A percentile compares a stretch with the other conserved stretches of the same genome.
These are phyloP conservation scores for Sphenostylis stenocarpa DNA, from an alignment of 306 rosid genomes.

Conservation along the genomic window DNA sequence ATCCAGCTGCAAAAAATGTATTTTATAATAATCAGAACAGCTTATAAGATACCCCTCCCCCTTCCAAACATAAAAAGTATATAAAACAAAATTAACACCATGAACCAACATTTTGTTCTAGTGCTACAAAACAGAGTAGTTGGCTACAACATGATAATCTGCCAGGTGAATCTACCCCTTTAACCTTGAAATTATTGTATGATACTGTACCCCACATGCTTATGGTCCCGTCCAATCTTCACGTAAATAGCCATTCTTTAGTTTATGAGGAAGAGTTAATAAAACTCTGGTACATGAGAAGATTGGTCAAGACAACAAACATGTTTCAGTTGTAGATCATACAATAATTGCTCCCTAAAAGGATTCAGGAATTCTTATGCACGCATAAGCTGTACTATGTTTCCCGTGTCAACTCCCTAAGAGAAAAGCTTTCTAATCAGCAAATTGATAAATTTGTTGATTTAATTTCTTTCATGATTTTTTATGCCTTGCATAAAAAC, in stretches of 20 bases:
- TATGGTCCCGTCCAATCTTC: neutral
- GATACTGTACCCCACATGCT: neutral
- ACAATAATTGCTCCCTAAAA: neutral
- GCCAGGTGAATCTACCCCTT: neutral
- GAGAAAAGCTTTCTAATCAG: conserved; percentile 7
- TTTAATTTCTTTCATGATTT: neutral
- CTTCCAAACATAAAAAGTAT: neutral
- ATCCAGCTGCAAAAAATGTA: conserved; percentile 64
- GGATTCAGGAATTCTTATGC: neutral
- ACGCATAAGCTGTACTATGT: neutral
- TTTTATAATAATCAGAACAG: conserved; percentile 19
- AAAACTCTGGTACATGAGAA: neutral
- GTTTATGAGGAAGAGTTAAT: neutral
- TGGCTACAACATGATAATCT: neutral
- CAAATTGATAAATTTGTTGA: conserved; percentile 9
- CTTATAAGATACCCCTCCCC: neutral
- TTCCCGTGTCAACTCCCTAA: neutral
- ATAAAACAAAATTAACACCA: neutral
- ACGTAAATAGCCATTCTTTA: neutral
- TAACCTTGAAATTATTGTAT: neutral
- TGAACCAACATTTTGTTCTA: neutral
- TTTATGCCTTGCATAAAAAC: neutral
- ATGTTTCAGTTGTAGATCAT: neutral
- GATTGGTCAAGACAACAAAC: neutral
- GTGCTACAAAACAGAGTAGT: neutral